A percentile compares a stretch with the other conserved stretches of the same genome.
These are phyloP conservation scores for Pythium folliculosum DNA, from an alignment of 352 stramenopile genomes.

Conservation along the genomic window DNA sequence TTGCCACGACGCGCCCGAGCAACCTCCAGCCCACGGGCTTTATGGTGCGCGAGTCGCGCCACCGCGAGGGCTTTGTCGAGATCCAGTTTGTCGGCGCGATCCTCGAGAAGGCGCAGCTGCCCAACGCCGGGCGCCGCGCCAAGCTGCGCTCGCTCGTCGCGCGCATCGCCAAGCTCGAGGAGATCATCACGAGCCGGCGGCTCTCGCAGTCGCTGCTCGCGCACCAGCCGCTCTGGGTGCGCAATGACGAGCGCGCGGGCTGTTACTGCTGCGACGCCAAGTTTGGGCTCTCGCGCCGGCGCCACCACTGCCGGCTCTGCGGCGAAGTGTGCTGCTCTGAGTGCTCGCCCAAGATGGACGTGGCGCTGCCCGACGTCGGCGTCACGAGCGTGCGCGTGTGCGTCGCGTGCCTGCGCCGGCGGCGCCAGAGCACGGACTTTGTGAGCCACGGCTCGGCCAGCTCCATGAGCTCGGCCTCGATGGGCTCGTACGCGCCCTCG, in stretches of 20 bases:
- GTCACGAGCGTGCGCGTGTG: slow-evolving; percentile 74
- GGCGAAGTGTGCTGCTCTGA: slow-evolving; percentile 78
- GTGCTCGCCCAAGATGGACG: slow-evolving; percentile 82
- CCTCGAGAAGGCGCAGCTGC: slow-evolving; percentile 69
- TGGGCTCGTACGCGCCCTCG: slow-evolving; percentile 2
- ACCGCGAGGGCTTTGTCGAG: slow-evolving; percentile 56
- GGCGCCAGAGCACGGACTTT: slow-evolving; percentile 54
- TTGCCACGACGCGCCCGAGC: slow-evolving; percentile 40
- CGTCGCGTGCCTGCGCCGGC: slow-evolving; percentile 51
- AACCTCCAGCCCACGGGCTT: slow-evolving; percentile 71
- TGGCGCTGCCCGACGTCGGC: slow-evolving; percentile 62
- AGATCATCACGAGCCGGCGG: slow-evolving; percentile 67
- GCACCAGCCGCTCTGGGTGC: slow-evolving; percentile 70
- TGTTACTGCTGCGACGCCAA: slow-evolving; percentile 68
- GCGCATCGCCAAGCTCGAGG: slow-evolving; percentile 64
- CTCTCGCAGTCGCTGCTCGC: slow-evolving; percentile 68
- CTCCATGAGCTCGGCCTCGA: too few relatives aligned
- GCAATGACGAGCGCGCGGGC: slow-evolving; percentile 54
- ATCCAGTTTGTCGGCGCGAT: slow-evolving; percentile 78
- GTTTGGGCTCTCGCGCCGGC: slow-evolving; percentile 69
- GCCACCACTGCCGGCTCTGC: slow-evolving; percentile 78
- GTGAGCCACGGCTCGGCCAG: neutral
- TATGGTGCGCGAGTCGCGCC: slow-evolving; percentile 67
- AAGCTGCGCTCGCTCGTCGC: slow-evolving; percentile 59
- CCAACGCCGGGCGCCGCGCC: slow-evolving; percentile 49